Base-by-base conservation (phyloP, 176 grass and related monocot species). In the Oryza glumipatula region DNA sequence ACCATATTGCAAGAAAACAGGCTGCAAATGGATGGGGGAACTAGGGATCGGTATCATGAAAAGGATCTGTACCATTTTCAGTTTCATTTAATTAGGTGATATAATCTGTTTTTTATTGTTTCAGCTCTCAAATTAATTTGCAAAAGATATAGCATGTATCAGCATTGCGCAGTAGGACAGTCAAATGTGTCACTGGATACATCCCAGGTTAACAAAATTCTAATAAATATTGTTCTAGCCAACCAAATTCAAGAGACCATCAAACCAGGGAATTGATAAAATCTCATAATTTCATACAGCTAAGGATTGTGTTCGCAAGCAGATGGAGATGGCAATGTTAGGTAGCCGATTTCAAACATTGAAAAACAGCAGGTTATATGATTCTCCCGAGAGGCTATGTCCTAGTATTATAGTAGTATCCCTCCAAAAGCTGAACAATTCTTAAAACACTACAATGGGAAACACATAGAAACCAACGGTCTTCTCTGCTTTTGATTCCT, bases 311-410 rank as follows among this genome's bases (percentile, higher is more conserved):
- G 80, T 22, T 52, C 15, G 21, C 7, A 5, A 13, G 15, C 15
- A 52, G 69, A n/a, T 38, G 5, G 36, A 38, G 36, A 38, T 22
- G 16, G 8, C 11, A 22, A 46, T 33, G 7, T 41, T 41, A 72
- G 15, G 10, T 33, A 65, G 24, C 44, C 4, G 5, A 60, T 88
- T 84, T 67, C 17, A 68, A 74, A 79, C 12, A 84, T 38, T 2
- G n/a, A 79, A 67, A 67, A 63, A 33, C 67, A 12, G 7, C 14
- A 16, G 16, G 19, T 7, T 13, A 60, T 26, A 60, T 36, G 46
- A 24, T 54, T 67, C 44, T 71, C 71, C 71, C 10, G 5, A 65
- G 17, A 65, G 3, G 65, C 0, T 72, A 82, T 33, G 60, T 65
- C 61, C 45, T 46, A 30, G 28, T 30, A 33, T 4, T 65, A 65